Base-by-base conservation (phyloP, 2,329 filamentous ascomycete genomes). In the Talaromyces sp. region DNA sequence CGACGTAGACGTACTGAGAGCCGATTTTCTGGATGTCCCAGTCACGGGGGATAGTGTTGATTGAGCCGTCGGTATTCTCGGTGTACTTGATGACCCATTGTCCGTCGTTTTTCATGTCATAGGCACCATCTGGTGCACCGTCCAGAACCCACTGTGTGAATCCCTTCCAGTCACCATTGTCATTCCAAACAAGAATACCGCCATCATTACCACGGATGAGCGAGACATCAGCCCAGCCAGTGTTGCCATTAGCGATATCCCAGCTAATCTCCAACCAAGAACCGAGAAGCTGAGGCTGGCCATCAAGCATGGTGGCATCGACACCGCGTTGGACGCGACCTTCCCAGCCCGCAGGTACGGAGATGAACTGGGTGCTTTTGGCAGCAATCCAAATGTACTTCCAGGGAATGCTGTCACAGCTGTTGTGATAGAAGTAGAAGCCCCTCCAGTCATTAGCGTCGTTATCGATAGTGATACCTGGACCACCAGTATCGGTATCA, bases 311-410 rank as follows among this genome's bases (percentile, higher is more conserved):
- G 29, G n/a, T 25, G 6, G 45, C 11, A 40, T 62, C 45, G 15
- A 62, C 45, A 15, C 60, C 60, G 15, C 60, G 60, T 45, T 62
- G 60, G 15, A 62, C 60, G 40, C 60, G 60, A 17, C 60, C 60
- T 8, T 53, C 60, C 60, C 60, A 62, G 29, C 60, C 60, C 1
- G 11, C 7, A 5, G 60, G 60, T 19, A 62, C 45, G 19, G 60
- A 62, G 45, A 62, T 22, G 6, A 62, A 62, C 13, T 62, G 45
- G 15, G 60, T 62, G n/a, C 29, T 62, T 13, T 53, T 38, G 10
- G 40, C 15, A 29, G 60, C 60, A 38, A 62, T 62, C 60, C 60
- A 62, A 62, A 62, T 62, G 25, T 62, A 62, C n/a, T 62, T 62
- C 60, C 60, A 62, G 8, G 60, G 60, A 19, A 62, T 22, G 17